Conservation (phyloP, 2,329 filamentous ascomycete genomes). For the Apiospora malaysiana region DNA sequence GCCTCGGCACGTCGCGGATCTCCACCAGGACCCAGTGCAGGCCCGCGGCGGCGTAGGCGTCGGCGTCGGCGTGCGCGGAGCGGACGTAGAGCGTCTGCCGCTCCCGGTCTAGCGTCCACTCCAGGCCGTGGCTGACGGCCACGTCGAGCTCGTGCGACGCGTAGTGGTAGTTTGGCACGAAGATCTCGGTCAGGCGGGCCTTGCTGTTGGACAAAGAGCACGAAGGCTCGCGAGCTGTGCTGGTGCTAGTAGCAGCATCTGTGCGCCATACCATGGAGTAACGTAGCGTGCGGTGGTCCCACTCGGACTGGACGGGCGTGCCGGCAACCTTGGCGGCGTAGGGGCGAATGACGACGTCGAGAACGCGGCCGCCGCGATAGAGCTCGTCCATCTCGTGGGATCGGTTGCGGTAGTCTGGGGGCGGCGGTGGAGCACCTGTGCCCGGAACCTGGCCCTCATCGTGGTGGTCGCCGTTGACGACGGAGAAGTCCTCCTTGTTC, state of each 20-base stretch:
- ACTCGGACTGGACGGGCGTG: slow-evolving; percentile 41
- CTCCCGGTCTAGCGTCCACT: slow-evolving; percentile 37
- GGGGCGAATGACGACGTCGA: slow-evolving; percentile 48
- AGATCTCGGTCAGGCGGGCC: slow-evolving; percentile 45
- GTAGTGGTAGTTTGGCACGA: slow-evolving; percentile 47
- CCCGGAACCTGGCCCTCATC: slow-evolving; percentile 34
- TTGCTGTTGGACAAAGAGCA: slow-evolving; percentile 25
- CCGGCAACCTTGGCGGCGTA: slow-evolving; percentile 49
- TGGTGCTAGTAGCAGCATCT: not conserved
- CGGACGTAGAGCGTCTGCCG: slow-evolving; percentile 39
- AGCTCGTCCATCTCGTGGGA: slow-evolving; percentile 42
- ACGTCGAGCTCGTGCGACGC: slow-evolving; percentile 35
- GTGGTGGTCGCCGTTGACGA: slow-evolving; percentile 44
- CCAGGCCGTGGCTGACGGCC: slow-evolving; percentile 34
- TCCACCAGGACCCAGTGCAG: slow-evolving; percentile 33
- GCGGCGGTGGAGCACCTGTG: not conserved
- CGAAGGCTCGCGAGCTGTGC: slow-evolving; percentile 13
- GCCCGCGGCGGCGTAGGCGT: not conserved
- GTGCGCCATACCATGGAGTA: slow-evolving; percentile 43
- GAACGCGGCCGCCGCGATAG: slow-evolving; percentile 44
- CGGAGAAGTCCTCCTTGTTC: slow-evolving; percentile 51
- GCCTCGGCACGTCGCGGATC: slow-evolving; percentile 33
- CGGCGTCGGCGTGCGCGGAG: slow-evolving; percentile 25
- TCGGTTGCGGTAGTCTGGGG: slow-evolving; percentile 42
- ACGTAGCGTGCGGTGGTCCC: slow-evolving; percentile 41